Conservation (phyloP, 2,329 filamentous ascomycete genomes). For the Exophiala oligosperma region DNA sequence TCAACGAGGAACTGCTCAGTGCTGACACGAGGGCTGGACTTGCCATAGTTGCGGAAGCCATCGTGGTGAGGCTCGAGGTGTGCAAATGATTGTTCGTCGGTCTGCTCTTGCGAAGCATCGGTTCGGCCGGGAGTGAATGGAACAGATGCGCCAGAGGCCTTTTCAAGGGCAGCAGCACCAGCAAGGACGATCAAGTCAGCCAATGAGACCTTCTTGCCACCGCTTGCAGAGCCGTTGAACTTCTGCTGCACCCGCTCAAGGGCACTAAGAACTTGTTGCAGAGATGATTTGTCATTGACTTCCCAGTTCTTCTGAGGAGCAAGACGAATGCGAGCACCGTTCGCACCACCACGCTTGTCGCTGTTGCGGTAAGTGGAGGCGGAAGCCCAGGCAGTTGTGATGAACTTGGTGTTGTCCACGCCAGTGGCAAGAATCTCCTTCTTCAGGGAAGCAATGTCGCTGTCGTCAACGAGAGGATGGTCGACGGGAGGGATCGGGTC, state of each 20-base stretch:
- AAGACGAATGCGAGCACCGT: slow-evolving; percentile 75
- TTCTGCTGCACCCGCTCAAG: slow-evolving; percentile 66
- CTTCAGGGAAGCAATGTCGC: slow-evolving; percentile 67
- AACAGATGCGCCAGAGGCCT: slow-evolving; percentile 65
- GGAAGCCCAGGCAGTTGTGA: slow-evolving; percentile 67
- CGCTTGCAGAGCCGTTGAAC: slow-evolving; percentile 57
- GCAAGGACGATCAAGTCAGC: slow-evolving; percentile 76
- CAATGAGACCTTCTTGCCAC: slow-evolving; percentile 72
- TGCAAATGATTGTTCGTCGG: slow-evolving; percentile 63
- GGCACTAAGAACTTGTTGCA: slow-evolving; percentile 60
- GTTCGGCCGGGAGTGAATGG: slow-evolving; percentile 72
- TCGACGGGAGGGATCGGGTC: slow-evolving; percentile 66
- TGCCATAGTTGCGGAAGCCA: slow-evolving; percentile 78
- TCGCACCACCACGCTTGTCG: slow-evolving; percentile 82
- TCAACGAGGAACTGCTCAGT: slow-evolving; percentile 72
- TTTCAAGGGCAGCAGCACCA: slow-evolving; percentile 70
- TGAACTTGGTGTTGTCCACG: slow-evolving; percentile 60
- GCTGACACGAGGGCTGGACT: slow-evolving; percentile 59
- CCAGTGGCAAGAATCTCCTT: slow-evolving; percentile 65
- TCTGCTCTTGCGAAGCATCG: slow-evolving; percentile 71
- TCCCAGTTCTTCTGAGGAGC: slow-evolving; percentile 71
- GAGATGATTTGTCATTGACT: slow-evolving; percentile 70
- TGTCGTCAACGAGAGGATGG: slow-evolving; percentile 60
- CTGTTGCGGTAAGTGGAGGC: slow-evolving; percentile 71
- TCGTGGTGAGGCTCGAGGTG: slow-evolving; percentile 70